Percentiles rank a stretch among this genome's conserved stretches.
These are phyloP conservation scores for Solanum etuberosum DNA, from an alignment of 257 asterid genomes.

Conservation along the genomic window DNA sequence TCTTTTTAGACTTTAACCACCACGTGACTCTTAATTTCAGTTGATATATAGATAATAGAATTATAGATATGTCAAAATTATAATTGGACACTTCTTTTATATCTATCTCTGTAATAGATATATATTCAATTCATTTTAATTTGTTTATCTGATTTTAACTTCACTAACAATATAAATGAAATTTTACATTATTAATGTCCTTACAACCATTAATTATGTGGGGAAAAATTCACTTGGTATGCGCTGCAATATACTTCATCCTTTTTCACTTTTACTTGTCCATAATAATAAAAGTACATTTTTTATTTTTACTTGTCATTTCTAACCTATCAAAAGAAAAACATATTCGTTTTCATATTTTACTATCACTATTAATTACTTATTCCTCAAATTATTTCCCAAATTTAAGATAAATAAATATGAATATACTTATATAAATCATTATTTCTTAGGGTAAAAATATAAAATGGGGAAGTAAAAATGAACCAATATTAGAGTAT, in stretches of 20 bases:
- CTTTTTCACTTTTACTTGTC: background rate
- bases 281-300: too few relatives aligned
- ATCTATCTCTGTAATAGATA: too few relatives aligned
- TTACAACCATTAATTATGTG: background rate
- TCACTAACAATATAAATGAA: too few relatives aligned
- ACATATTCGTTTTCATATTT: too few relatives aligned
- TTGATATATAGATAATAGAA: background rate
- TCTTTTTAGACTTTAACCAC: background rate
- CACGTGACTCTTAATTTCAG: background rate
- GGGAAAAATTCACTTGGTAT: background rate
- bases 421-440: too few relatives aligned
- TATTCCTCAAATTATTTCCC: background rate
- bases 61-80: background rate
- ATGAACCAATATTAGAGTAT: too few relatives aligned
- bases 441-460: background rate
- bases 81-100: background rate
- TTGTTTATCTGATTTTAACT: too few relatives aligned
- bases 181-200: background rate
- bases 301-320: too few relatives aligned
- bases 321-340: too few relatives aligned
- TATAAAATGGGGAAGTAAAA: too few relatives aligned
- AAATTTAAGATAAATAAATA: too few relatives aligned
- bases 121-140: too few relatives aligned
- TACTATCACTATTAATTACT: background rate
- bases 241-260: background rate